Evolutionary conservation across 176 grass and related monocot genomes (phyloP).

Genomic region (Calamus simplicifolius): DNA sequence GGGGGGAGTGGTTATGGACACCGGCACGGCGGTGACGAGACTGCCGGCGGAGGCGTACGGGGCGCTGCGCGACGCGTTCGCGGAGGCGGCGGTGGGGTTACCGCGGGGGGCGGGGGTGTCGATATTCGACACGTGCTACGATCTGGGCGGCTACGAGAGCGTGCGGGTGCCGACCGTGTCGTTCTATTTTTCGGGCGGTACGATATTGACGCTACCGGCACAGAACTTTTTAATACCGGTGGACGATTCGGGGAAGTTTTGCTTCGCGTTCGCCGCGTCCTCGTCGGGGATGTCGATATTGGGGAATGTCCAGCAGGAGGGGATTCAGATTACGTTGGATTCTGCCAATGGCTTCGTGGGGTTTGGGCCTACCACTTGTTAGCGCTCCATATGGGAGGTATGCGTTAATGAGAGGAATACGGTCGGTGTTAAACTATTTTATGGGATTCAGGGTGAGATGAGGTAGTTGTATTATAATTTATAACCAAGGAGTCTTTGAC

Average conservation of each 20-base stretch:
- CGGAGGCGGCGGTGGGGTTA: conserved; percentile 22
- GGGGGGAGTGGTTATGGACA: conserved; percentile 90
- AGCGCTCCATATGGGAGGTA: not conserved
- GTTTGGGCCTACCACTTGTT: conserved; percentile 87
- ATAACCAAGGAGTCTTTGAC: too few species aligned
- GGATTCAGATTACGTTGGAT: conserved; percentile 83
- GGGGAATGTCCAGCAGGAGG: conserved; percentile 86
- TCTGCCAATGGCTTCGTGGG: conserved; percentile 58
- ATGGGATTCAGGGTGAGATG: too few species aligned
- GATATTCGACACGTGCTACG: conserved; percentile 92
- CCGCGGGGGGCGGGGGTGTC: conserved; percentile 42
- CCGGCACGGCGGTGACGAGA: conserved; percentile 69
- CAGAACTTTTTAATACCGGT: conserved; percentile 68
- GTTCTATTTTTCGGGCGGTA: conserved; percentile 55
- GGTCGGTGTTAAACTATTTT: too few species aligned
- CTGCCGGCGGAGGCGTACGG: conserved; percentile 51
- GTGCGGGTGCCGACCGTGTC: conserved; percentile 89
- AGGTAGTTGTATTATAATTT: too few species aligned
- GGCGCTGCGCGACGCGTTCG: conserved; percentile 56
- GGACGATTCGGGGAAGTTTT: conserved; percentile 49
- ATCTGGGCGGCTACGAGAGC: conserved; percentile 61
- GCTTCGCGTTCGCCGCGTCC: conserved; percentile 79
- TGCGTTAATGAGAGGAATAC: too few species aligned
- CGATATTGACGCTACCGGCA: conserved; percentile 72
- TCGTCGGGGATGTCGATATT: conserved; percentile 58